Base-by-base conservation (phyloP, 176 grass and related monocot genomes). In the Avena sativa region DNA sequence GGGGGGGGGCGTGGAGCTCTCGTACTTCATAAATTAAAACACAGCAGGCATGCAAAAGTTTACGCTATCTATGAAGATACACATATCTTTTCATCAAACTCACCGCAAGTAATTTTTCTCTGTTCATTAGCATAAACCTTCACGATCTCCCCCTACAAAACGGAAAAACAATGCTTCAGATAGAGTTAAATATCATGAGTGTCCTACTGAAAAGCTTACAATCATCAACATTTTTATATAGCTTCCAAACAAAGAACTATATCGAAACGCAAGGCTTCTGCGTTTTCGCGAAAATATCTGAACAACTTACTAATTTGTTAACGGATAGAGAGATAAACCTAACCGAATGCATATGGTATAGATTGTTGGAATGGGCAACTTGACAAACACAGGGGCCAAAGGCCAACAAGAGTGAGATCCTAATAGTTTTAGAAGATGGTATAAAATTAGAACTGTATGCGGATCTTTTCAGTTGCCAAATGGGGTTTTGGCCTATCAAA, bases 71-170 rank as follows among this genome's bases (percentile, higher is more conserved):
- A 49, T 50, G 17, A 91, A 73, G 57, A 67, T 51, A 10, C 21
- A 76, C 21, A 76, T 15, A 85, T 40, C 32, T 4, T 81, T 21
- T 49, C 6, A 49, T 52, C 30, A 82, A 82, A 89, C 92, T 91
- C 53, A 98, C 95, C 88, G 47, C 95, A 98, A 88, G 88, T 89
- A 69, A 98, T 98, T 81, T 98, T 98, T 89, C 80, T 91, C 86
- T 95, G 89, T 11, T 92, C 89, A 83, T 93, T 93, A 71, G 95
- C 95, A 92, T 89, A 92, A 81, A 95, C 81, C 86, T 81, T 98
- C 76, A 95, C 90, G 55, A 93, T 92, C 91, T 93, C 93, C 78
- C 95, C 95, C 95, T 98, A 76, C 55, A 71, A 69, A 28, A 83
- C 38, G 13, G 19, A 78, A 72, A 78, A 36, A 64, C 12, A 72